Conservation (phyloP, 306 rosid genomes). For the Glycyrrhiza uralensis region DNA sequence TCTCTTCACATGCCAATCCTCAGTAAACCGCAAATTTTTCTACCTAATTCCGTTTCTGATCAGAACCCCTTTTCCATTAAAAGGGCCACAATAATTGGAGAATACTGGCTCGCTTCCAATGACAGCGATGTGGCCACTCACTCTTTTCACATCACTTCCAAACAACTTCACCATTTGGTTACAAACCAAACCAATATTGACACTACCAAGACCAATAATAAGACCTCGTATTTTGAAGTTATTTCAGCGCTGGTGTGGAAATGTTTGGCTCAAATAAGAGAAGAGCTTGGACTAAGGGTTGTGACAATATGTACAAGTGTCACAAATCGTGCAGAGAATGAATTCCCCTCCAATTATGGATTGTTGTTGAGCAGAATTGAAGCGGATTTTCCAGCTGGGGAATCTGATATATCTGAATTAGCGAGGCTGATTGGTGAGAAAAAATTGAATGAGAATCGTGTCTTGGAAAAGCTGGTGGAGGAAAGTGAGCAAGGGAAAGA, state of each 20-base stretch:
- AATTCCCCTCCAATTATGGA: slow-evolving; percentile 39
- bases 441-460: slow-evolving; percentile 32
- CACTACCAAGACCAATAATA: background rate
- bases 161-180: slow-evolving; percentile 40
- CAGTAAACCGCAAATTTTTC: background rate
- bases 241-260: slow-evolving; percentile 68
- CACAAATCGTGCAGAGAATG: slow-evolving; percentile 12
- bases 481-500: slow-evolving; percentile 23
- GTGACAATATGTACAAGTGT: slow-evolving; percentile 51
- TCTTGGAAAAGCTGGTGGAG: slow-evolving; percentile 35
- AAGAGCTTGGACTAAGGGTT: slow-evolving; percentile 14
- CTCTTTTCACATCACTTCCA: slow-evolving; percentile 42
- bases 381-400: slow-evolving; percentile 20
- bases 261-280: slow-evolving; percentile 39
- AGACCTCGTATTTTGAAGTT: slow-evolving; percentile 43
- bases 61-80: slow-evolving; percentile 38
- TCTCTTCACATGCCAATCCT: slow-evolving; percentile 21
- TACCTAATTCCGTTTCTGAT: background rate
- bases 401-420: slow-evolving; percentile 40
- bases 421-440: slow-evolving; percentile 42
- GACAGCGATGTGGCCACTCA: slow-evolving; percentile 36
- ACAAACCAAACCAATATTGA: background rate
- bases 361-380: slow-evolving; percentile 49
- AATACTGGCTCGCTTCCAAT: slow-evolving; percentile 39
- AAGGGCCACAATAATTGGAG: slow-evolving; percentile 33